phyloP scores from a whole-genome alignment of 495 filamentous ascomycete genomes.

The Amphirosellinia nigrospora region DNA sequence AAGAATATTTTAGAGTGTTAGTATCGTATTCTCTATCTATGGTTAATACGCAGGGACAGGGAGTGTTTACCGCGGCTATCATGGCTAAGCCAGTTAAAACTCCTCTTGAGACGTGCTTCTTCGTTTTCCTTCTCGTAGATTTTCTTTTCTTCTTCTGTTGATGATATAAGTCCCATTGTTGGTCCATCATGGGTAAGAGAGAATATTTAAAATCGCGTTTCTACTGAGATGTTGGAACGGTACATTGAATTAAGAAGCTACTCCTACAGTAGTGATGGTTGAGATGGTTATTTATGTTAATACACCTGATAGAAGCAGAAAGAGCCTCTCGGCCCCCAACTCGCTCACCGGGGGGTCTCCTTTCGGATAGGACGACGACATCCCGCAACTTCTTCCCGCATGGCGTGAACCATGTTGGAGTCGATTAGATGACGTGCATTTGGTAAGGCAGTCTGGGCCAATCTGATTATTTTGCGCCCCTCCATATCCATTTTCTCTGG shows the following conservation, averaged over 20 bases:
- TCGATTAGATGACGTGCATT: neutral
- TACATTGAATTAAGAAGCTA: neutral
- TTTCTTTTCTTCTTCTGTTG: neutral
- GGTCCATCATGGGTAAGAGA: neutral
- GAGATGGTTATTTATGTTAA: neutral
- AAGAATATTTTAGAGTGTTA: neutral
- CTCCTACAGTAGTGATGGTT: neutral
- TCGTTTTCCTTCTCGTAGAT: neutral
- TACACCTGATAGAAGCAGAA: neutral
- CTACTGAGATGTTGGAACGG: neutral
- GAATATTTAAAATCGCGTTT: neutral
- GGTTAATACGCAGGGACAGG: neutral
- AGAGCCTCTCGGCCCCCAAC: neutral
- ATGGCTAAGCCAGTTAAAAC: constrained; percentile 4
- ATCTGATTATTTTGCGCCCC: neutral
- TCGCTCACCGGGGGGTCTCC: neutral
- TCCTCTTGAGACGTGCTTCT: neutral
- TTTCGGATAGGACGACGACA: neutral
- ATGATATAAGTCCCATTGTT: neutral
- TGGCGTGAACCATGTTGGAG: neutral
- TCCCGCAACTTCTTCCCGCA: neutral
- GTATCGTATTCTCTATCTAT: neutral
- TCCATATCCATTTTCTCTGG: neutral
- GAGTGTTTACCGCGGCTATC: neutral
- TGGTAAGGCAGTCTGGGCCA: neutral